A percentile compares a stretch with the other conserved stretches of the same genome.
phyloP scores from a whole-genome alignment of 2,329 filamentous ascomycete species.

The Colletotrichum musae region DNA sequence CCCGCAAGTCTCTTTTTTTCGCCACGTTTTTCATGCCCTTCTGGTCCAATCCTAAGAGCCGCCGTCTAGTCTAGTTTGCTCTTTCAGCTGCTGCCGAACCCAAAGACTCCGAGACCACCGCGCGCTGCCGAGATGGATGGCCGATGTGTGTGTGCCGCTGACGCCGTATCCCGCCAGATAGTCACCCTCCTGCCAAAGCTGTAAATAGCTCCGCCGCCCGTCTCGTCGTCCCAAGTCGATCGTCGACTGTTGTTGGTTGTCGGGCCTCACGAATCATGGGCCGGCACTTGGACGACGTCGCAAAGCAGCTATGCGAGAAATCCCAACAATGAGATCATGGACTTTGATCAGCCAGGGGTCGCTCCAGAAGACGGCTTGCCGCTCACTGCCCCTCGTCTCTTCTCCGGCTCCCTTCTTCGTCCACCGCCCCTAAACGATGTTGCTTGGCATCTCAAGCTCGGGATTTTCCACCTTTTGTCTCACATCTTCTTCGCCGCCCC shows the following conservation, averaged over 20 bases:
- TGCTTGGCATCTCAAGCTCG: conserved; percentile 19
- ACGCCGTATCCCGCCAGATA: neutral
- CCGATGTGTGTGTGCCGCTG: neutral
- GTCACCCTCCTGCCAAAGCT: conserved; percentile 4
- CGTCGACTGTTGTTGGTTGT: conserved; percentile 6
- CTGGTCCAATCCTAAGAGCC: conserved; percentile 4
- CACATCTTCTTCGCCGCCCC: conserved; percentile 1
- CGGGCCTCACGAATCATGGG: conserved; percentile 29
- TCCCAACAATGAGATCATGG: conserved; percentile 25
- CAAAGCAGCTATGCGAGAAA: conserved; percentile 26
- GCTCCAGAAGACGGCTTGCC: neutral
- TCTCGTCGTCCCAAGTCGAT: conserved; percentile 22
- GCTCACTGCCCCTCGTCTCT: conserved; percentile 1
- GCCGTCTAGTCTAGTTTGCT: conserved; percentile 21
- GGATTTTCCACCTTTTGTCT: conserved; percentile 21
- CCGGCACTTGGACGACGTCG: conserved; percentile 32
- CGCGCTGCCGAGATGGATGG: neutral
- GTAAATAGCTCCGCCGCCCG: conserved; percentile 1
- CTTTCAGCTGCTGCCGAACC: conserved; percentile 9
- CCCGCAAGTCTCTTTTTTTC: conserved; percentile 5
- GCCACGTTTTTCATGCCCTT: conserved; percentile 19
- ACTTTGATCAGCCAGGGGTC: conserved; percentile 27
- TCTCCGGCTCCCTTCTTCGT: neutral
- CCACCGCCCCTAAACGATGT: neutral
- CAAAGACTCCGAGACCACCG: neutral